Percentiles rank a stretch among this genome's conserved stretches.
phyloP scores from a whole-genome alignment of 164 flowering plant species.

The Dillenia suffruticosa region DNA sequence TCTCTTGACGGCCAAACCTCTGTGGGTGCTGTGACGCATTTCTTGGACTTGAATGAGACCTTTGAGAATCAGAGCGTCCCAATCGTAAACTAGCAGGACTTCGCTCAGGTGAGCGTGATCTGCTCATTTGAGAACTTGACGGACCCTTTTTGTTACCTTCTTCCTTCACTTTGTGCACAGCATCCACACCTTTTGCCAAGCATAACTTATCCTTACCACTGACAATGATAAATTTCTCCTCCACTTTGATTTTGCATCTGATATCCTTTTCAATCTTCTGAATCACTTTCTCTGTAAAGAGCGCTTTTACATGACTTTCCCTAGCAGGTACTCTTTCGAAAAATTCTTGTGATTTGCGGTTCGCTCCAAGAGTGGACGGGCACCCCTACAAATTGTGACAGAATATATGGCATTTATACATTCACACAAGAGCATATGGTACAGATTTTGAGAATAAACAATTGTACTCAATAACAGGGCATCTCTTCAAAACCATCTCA shows the following conservation, averaged over 20 bases:
- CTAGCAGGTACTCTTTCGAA: slow-evolving; percentile 93
- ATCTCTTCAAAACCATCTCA: too few relatives aligned
- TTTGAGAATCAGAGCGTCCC: slow-evolving; percentile 60
- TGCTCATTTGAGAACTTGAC: slow-evolving; percentile 42
- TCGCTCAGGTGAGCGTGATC: slow-evolving; percentile 65
- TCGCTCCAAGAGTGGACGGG: slow-evolving; percentile 96
- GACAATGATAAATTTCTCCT: slow-evolving; percentile 89
- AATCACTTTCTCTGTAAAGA: slow-evolving; percentile 78
- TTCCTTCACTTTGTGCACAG: slow-evolving; percentile 79
- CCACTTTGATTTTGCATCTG: slow-evolving; percentile 93
- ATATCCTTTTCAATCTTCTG: slow-evolving; percentile 76
- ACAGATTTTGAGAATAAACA: neutral
- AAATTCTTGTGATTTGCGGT: slow-evolving; percentile 92
- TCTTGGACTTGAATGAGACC: slow-evolving; percentile 55
- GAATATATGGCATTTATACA: neutral
- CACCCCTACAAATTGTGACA: slow-evolving; percentile 59
- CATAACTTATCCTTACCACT: slow-evolving; percentile 87
- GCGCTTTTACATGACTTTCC: slow-evolving; percentile 71
- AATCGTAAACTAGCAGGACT: slow-evolving; percentile 45
- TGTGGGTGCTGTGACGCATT: slow-evolving; percentile 17
- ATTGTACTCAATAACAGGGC: too few relatives aligned
- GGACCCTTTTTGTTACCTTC: slow-evolving; percentile 56
- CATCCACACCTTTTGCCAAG: slow-evolving; percentile 92
- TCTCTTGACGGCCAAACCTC: slow-evolving; percentile 8
- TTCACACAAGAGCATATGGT: neutral